Evolutionary conservation across 768 basidiomycete genomes (phyloP).

Genomic region (Lepiota brunneoincarnata): DNA sequence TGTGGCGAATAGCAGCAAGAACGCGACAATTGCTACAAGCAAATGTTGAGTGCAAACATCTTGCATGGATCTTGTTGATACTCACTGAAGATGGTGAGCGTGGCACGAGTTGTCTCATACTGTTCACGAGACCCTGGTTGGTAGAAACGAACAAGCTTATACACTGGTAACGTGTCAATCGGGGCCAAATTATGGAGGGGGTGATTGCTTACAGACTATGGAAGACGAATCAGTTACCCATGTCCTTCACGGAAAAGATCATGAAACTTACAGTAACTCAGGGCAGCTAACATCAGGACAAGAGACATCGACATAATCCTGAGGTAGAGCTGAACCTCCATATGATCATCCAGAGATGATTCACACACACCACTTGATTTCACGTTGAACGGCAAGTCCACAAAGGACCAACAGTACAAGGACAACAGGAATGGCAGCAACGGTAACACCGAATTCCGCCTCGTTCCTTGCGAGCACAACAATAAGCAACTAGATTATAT

Average conservation of each 20-base stretch:
- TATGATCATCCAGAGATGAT: not conserved
- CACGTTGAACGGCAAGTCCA: conserved; percentile 70
- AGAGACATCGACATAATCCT: conserved; percentile 75
- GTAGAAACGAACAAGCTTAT: conserved; percentile 85
- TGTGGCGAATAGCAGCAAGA: conserved; percentile 70
- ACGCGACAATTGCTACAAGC: conserved; percentile 65
- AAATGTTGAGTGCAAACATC: not conserved
- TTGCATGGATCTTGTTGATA: not conserved
- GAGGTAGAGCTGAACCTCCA: conserved; percentile 3
- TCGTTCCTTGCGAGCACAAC: conserved; percentile 62
- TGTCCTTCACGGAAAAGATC: not conserved
- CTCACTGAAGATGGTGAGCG: conserved; percentile 79
- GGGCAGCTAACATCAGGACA: conserved; percentile 74
- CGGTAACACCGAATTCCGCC: conserved; percentile 79
- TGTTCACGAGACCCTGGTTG: conserved; percentile 48
- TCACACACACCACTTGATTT: conserved; percentile 69
- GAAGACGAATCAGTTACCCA: conserved; percentile 3
- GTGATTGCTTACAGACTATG: conserved; percentile 36
- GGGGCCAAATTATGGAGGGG: not conserved
- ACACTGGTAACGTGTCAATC: conserved; percentile 44
- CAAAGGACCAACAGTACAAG: conserved; percentile 63
- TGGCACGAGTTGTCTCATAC: conserved; percentile 74
- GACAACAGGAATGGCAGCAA: conserved; percentile 81
- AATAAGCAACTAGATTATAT: conserved; percentile 64
- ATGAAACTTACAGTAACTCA: conserved; percentile 67